Percentiles rank a stretch among this genome's conserved stretches.
Evolutionary conservation across 768 basidiomycete genomes (phyloP).

Genomic region (Hirschioporus abietinus): DNA sequence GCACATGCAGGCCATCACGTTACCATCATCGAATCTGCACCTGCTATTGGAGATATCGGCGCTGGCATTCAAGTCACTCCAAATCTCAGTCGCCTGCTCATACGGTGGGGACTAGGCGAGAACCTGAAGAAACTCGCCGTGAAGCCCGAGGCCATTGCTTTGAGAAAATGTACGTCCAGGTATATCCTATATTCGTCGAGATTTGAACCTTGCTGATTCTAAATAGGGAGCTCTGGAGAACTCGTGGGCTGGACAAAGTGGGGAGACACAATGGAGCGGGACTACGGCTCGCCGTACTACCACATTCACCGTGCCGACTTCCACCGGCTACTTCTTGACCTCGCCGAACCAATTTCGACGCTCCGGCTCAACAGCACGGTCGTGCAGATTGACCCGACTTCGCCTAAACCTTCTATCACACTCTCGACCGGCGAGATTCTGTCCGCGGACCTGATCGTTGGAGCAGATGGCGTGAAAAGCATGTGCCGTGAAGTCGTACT

Average conservation of each 20-base stretch:
- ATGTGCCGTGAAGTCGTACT: conserved; percentile 18
- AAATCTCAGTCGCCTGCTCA: conserved; percentile 16
- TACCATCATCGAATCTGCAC: conserved; percentile 20
- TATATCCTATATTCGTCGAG: not conserved
- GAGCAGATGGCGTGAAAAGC: conserved; percentile 41
- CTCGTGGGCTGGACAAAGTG: conserved; percentile 31
- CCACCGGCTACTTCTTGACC: conserved; percentile 31
- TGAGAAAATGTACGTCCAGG: conserved; percentile 14
- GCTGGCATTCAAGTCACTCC: conserved; percentile 22
- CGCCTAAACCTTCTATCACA: conserved; percentile 26
- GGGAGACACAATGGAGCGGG: conserved; percentile 26
- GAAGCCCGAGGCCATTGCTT: conserved; percentile 18
- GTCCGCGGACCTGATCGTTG: conserved; percentile 39
- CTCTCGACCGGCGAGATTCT: conserved; percentile 40
- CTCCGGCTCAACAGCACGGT: conserved; percentile 33
- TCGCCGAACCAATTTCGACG: conserved; percentile 31
- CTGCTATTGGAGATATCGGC: conserved; percentile 17
- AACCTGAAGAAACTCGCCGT: conserved; percentile 17
- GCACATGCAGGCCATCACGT: conserved; percentile 19
- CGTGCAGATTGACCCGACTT: conserved; percentile 25
- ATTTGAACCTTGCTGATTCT: not conserved
- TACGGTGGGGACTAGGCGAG: conserved; percentile 19
- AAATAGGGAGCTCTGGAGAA: conserved; percentile 28
- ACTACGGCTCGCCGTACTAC: conserved; percentile 29
- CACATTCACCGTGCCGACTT: conserved; percentile 33